These are phyloP conservation scores for Austroboletus festivus DNA, from an alignment of 768 basidiomycete species.

Conservation along the genomic window DNA sequence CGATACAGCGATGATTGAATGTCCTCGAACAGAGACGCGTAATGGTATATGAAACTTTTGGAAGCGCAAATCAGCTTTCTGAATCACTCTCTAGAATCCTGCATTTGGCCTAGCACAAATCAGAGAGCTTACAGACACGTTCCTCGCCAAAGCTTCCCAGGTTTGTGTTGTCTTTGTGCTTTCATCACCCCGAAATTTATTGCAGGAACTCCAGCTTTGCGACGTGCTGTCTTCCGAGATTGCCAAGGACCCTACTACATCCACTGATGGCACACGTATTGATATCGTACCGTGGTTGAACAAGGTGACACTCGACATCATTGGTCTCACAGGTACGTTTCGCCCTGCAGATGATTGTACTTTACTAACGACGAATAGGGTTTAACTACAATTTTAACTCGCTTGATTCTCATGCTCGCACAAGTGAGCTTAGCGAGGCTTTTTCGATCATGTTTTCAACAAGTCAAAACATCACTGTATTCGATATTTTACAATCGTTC, in stretches of 20 bases:
- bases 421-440: conserved; percentile 33
- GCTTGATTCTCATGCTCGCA: conserved; percentile 21
- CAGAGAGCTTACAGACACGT: too few relatives aligned
- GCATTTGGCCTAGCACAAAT: too few relatives aligned
- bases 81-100: too few relatives aligned
- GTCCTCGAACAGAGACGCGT: too few relatives aligned
- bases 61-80: too few relatives aligned
- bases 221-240: background rate
- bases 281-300: conserved; percentile 35
- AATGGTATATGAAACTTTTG: too few relatives aligned
- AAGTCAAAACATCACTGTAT: conserved; percentile 8
- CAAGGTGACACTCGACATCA: conserved; percentile 39
- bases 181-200: too few relatives aligned
- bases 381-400: conserved; percentile 38
- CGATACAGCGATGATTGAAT: too few relatives aligned
- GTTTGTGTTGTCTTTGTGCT: too few relatives aligned
- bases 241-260: too few relatives aligned
- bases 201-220: too few relatives aligned
- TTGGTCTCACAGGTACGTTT: conserved; percentile 38
- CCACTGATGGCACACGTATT: conserved; percentile 12
- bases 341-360: background rate
- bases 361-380: conserved; percentile 21
- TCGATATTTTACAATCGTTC: conserved; percentile 33
- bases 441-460: conserved; percentile 31
- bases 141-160: too few relatives aligned